A percentile compares a stretch with the other conserved stretches of the same genome.
Evolutionary conservation across 148 eudicot genomes (phyloP).

Genomic region (Gaultheria prostrata): DNA sequence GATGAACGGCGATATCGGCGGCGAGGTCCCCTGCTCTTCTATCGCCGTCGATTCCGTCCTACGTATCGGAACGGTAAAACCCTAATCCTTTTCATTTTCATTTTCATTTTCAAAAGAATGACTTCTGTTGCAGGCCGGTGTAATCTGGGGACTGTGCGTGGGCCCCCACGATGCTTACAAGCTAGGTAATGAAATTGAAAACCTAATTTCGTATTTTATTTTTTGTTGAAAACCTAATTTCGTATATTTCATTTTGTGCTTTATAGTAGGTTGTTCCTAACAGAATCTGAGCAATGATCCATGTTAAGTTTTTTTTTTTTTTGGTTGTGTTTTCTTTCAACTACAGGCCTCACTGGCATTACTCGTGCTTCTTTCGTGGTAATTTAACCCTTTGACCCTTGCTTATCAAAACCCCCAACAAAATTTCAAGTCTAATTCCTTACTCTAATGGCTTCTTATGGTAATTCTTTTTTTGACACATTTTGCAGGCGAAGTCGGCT

Average conservation of each 20-base stretch:
- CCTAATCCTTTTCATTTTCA: background rate
- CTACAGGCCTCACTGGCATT: slow-evolving; percentile 51
- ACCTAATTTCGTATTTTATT: background rate
- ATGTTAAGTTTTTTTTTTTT: background rate
- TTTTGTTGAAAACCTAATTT: background rate
- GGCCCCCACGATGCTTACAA: slow-evolving; percentile 70
- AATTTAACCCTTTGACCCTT: slow-evolving; percentile 16
- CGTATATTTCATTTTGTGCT: background rate
- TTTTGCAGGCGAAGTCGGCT: slow-evolving; percentile 57
- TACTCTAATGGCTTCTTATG: background rate
- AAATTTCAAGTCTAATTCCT: background rate
- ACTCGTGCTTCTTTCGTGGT: slow-evolving; percentile 66
- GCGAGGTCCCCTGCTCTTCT: slow-evolving; percentile 61
- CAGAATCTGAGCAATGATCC: background rate
- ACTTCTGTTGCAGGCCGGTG: slow-evolving; percentile 57
- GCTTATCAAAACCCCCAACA: background rate
- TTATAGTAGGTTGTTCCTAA: background rate
- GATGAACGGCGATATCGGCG: slow-evolving; percentile 37
- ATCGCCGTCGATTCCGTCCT: slow-evolving; percentile 61
- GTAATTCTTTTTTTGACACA: slow-evolving; percentile 9
- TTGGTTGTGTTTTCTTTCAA: background rate
- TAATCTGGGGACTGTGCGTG: slow-evolving; percentile 71
- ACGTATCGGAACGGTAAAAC: slow-evolving; percentile 54
- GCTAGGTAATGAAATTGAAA: slow-evolving; percentile 40
- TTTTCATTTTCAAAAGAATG: background rate